phyloP scores from a whole-genome alignment of 2,329 filamentous ascomycete genomes.

The Dothistroma septosporum region DNA sequence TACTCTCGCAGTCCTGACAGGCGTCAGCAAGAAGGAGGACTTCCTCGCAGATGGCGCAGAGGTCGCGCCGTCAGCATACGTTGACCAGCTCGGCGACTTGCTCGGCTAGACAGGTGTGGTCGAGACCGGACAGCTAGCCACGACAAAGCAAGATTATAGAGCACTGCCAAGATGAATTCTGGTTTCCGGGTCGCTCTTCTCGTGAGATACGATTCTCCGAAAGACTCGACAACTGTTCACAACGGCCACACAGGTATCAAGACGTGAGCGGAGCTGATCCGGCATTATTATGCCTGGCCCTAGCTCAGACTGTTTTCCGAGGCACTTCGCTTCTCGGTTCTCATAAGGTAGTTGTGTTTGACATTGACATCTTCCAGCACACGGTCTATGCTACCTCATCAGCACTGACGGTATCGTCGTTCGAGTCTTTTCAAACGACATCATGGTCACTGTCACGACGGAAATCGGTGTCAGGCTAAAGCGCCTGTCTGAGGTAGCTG shows the following conservation, averaged over 20 bases:
- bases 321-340: background rate
- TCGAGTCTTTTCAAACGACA: background rate
- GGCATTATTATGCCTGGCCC: background rate
- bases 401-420: background rate
- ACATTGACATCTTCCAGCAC: background rate
- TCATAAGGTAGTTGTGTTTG: background rate
- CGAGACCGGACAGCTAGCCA: background rate
- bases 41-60: slow-evolving; percentile 66
- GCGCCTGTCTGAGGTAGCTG: background rate
- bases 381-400: background rate
- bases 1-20: slow-evolving; percentile 84
- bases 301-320: background rate
- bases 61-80: slow-evolving; percentile 75
- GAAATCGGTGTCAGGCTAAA: background rate
- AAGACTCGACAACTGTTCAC: background rate
- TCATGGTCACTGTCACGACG: background rate
- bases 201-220: background rate
- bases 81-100: slow-evolving; percentile 79
- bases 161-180: background rate
- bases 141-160: background rate
- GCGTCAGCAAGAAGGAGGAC: slow-evolving; percentile 80
- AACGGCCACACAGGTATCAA: background rate
- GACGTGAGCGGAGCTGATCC: background rate
- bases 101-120: slow-evolving; percentile 27
- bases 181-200: background rate